phyloP scores from a whole-genome alignment of 768 basidiomycete species.

The Pleurotus djamor region DNA sequence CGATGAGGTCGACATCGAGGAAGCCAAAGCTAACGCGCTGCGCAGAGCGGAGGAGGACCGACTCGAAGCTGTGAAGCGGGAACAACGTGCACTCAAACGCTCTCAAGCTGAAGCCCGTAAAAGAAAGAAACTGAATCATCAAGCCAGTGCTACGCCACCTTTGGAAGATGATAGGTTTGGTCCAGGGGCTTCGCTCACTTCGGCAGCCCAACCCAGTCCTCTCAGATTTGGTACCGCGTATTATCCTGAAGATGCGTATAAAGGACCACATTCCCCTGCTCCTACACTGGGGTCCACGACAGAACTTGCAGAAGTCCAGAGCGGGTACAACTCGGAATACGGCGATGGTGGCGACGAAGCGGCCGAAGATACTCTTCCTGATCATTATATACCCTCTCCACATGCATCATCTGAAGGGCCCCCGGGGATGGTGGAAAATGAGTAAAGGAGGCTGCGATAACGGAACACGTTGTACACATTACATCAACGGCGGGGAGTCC shows the following conservation, averaged over 20 bases:
- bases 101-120: slow-evolving; percentile 53
- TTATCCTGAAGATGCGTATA: slow-evolving; percentile 25
- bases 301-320: slow-evolving; percentile 44
- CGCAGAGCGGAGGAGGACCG: slow-evolving; percentile 35
- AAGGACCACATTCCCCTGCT: slow-evolving; percentile 42
- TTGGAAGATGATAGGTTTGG: slow-evolving; percentile 19
- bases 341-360: slow-evolving; percentile 24
- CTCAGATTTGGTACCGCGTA: slow-evolving; percentile 40
- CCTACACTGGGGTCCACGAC: slow-evolving; percentile 49
- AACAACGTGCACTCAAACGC: slow-evolving; percentile 46
- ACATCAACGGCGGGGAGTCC: neutral
- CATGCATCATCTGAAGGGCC: slow-evolving; percentile 4
- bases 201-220: slow-evolving; percentile 33
- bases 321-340: slow-evolving; percentile 57
- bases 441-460: neutral
- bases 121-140: slow-evolving; percentile 36
- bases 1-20: slow-evolving; percentile 76
- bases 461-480: neutral
- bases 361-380: slow-evolving; percentile 4
- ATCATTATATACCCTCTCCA: neutral
- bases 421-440: neutral
- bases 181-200: slow-evolving; percentile 7
- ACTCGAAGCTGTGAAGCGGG: slow-evolving; percentile 47
- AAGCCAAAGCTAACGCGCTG: slow-evolving; percentile 46
- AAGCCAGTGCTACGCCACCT: slow-evolving; percentile 20